Evolutionary conservation across 305 asterid genomes (phyloP).

Genomic region (Euphrasia arctica): DNA sequence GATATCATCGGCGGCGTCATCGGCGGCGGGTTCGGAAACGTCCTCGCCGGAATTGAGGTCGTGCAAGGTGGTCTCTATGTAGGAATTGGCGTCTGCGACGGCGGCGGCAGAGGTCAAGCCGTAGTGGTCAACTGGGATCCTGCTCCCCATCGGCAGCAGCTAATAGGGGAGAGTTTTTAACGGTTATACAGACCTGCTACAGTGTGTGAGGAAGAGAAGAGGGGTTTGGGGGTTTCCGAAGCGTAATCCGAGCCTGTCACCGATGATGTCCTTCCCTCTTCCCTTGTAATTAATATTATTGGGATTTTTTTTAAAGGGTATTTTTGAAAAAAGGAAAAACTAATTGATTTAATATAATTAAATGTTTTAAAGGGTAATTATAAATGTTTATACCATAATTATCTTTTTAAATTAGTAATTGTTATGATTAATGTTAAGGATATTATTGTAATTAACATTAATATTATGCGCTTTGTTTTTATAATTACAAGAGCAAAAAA

Average conservation of each 20-base stretch:
- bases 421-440: too few relatives aligned
- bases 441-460: too few relatives aligned
- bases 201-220: neutral
- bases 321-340: too few relatives aligned
- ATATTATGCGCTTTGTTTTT: too few relatives aligned
- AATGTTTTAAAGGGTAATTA: too few relatives aligned
- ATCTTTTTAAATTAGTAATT: too few relatives aligned
- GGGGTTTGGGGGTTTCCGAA: conserved; percentile 30
- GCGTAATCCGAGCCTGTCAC: conserved; percentile 45
- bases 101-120: conserved; percentile 39
- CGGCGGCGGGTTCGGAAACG: conserved; percentile 43
- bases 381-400: too few relatives aligned
- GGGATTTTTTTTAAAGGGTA: too few relatives aligned
- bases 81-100: conserved; percentile 45
- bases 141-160: conserved; percentile 51
- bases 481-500: too few relatives aligned
- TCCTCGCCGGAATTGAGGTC: conserved; percentile 62
- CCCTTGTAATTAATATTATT: too few relatives aligned
- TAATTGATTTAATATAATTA: too few relatives aligned
- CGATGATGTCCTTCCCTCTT: conserved; percentile 19
- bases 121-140: conserved; percentile 71
- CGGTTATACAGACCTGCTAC: conserved; percentile 39
- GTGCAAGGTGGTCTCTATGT: conserved; percentile 54
- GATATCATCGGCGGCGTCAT: conserved; percentile 52
- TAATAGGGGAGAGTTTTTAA: conserved; percentile 27